Conservation (phyloP, 2,329 filamentous ascomycete species). For the Botryotinia convoluta region DNA sequence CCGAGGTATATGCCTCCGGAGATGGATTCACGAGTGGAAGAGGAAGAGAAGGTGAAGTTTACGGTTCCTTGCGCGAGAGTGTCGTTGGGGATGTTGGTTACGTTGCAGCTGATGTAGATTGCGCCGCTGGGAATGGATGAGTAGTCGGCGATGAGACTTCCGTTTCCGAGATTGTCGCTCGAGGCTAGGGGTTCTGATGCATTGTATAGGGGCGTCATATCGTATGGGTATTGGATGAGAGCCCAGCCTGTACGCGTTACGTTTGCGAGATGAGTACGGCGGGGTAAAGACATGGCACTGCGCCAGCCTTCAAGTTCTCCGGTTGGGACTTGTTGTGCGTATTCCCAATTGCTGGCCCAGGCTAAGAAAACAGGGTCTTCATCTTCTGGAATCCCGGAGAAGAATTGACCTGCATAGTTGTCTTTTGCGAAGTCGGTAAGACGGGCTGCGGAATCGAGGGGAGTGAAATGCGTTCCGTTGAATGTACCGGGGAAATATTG, state of each 20-base stretch:
- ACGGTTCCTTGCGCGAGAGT: slow-evolving; percentile 38
- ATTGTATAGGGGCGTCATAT: slow-evolving; percentile 49
- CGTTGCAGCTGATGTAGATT: slow-evolving; percentile 53
- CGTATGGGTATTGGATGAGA: slow-evolving; percentile 50
- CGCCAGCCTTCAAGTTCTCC: slow-evolving; percentile 52
- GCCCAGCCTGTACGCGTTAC: slow-evolving; percentile 51
- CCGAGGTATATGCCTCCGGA: slow-evolving; percentile 49
- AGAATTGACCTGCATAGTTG: slow-evolving; percentile 58
- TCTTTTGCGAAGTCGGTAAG: slow-evolving; percentile 50
- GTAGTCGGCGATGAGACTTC: slow-evolving; percentile 50
- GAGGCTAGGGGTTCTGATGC: slow-evolving; percentile 42
- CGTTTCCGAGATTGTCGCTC: slow-evolving; percentile 47
- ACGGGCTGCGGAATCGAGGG: slow-evolving; percentile 44
- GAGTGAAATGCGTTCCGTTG: slow-evolving; percentile 60
- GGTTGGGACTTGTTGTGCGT: slow-evolving; percentile 53
- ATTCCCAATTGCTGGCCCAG: slow-evolving; percentile 62
- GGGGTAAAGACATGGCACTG: slow-evolving; percentile 51
- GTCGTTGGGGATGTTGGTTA: slow-evolving; percentile 43
- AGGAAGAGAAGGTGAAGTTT: slow-evolving; percentile 53
- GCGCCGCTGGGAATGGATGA: slow-evolving; percentile 48
- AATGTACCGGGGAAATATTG: slow-evolving; percentile 59
- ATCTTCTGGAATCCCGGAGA: slow-evolving; percentile 45
- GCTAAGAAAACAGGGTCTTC: slow-evolving; percentile 42
- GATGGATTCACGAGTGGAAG: slow-evolving; percentile 48
- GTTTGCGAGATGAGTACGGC: slow-evolving; percentile 53